Conservation (phyloP, 352 stramenopile species). For the Phytophthora pseudosyringae region DNA sequence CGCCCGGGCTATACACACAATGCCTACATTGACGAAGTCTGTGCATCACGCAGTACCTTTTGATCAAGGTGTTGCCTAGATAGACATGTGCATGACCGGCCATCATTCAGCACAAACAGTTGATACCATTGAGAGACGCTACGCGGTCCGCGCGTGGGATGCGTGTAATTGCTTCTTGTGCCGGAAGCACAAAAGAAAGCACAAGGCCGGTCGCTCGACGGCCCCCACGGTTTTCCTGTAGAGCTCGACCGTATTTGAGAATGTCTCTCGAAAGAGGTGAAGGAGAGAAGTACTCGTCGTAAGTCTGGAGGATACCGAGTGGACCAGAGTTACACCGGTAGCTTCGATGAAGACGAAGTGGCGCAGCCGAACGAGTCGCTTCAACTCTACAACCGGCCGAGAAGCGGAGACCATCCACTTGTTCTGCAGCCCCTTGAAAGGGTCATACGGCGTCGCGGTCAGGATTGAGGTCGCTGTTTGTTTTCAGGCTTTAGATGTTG, state of each 20-base stretch:
- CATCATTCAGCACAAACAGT: neutral
- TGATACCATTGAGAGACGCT: slow-evolving; percentile 18
- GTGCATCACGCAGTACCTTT: neutral
- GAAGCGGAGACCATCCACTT: slow-evolving; percentile 64
- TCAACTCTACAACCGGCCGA: slow-evolving; percentile 44
- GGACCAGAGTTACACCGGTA: slow-evolving; percentile 40
- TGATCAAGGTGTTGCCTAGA: slow-evolving; percentile 10
- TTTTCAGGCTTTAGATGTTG: too few relatives aligned
- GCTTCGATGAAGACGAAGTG: slow-evolving; percentile 67
- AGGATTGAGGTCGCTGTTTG: slow-evolving; percentile 54
- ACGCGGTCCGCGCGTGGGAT: slow-evolving; percentile 21
- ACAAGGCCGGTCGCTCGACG: too few relatives aligned
- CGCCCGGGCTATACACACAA: too few relatives aligned
- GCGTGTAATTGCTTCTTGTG: slow-evolving; percentile 14
- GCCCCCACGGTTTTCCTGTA: too few relatives aligned
- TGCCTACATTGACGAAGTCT: too few relatives aligned
- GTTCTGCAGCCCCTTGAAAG: slow-evolving; percentile 50
- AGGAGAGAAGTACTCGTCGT: too few relatives aligned
- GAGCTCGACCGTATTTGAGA: too few relatives aligned
- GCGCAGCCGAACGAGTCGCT: slow-evolving; percentile 50
- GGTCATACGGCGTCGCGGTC: slow-evolving; percentile 40
- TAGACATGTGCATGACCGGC: slow-evolving; percentile 2
- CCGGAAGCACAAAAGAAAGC: too few relatives aligned
- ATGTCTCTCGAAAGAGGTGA: too few relatives aligned
- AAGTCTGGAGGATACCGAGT: too few relatives aligned